These are phyloP conservation scores for Coleophoma eucalyptorum DNA, from an alignment of 2,329 filamentous ascomycete species.

Conservation along the genomic window DNA sequence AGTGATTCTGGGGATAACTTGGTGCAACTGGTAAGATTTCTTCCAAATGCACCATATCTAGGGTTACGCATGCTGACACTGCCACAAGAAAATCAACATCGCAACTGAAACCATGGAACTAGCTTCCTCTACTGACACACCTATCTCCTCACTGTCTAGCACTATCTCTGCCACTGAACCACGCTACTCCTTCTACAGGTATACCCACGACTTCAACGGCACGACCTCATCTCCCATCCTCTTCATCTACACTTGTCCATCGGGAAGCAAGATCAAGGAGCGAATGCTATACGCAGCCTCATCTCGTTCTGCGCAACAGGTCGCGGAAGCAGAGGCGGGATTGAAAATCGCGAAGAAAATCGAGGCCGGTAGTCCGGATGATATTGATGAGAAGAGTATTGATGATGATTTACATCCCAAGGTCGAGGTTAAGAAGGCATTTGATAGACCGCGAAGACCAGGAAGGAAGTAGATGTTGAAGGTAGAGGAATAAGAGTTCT, in stretches of 20 bases:
- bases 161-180: constrained; percentile 66
- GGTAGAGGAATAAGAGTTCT: neutral
- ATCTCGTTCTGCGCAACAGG: constrained; percentile 61
- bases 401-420: constrained; percentile 65
- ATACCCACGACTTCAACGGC: constrained; percentile 52
- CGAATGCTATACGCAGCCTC: constrained; percentile 80
- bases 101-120: constrained; percentile 67
- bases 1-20: constrained; percentile 43
- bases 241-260: constrained; percentile 81
- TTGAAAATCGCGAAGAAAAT: constrained; percentile 67
- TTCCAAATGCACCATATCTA: neutral
- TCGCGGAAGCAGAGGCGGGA: constrained; percentile 63
- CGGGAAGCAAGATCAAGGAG: constrained; percentile 71
- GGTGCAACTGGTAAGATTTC: constrained; percentile 59
- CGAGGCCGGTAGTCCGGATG: constrained; percentile 62
- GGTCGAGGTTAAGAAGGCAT: constrained; percentile 61
- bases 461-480: constrained; percentile 36
- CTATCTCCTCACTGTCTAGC: constrained; percentile 53
- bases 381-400: constrained; percentile 66
- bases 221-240: constrained; percentile 55
- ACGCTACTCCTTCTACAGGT: constrained; percentile 75
- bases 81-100: constrained; percentile 64
- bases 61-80: too few species aligned
- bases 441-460: constrained; percentile 76
- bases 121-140: constrained; percentile 45